Conservation (phyloP, 352 stramenopile genomes). For the Globisporangium okanoganense region DNA sequence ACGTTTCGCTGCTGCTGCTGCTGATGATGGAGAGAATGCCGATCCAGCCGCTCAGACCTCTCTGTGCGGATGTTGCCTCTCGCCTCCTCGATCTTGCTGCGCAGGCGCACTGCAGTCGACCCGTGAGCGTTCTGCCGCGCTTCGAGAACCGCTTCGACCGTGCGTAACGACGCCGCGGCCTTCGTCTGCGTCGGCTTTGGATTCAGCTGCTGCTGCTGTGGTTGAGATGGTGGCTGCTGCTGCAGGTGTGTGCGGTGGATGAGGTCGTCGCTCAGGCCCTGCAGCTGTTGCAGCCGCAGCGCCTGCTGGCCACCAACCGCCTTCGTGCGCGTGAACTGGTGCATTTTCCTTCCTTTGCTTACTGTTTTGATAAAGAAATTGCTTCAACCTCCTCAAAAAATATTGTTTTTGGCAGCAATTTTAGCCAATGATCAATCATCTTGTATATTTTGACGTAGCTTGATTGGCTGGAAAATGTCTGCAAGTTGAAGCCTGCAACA, state of each 20-base stretch:
- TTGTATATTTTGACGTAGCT: background rate
- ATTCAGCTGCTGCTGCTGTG: background rate
- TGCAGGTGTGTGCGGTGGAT: constrained; percentile 30
- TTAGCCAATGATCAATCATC: background rate
- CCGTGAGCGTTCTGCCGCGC: constrained; percentile 12
- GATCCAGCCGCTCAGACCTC: constrained; percentile 23
- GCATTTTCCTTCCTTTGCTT: constrained; percentile 16
- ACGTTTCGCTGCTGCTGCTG: background rate
- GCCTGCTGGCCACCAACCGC: constrained; percentile 46
- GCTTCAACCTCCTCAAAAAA: background rate
- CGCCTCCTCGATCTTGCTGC: constrained; percentile 37
- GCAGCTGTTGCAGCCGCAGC: constrained; percentile 41
- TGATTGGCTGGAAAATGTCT: too few relatives aligned
- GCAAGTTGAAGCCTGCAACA: too few relatives aligned
- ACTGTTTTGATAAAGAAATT: background rate
- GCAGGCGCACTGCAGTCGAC: constrained; percentile 25
- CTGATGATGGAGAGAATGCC: background rate
- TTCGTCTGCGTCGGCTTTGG: constrained; percentile 4
- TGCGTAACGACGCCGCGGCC: constrained; percentile 16
- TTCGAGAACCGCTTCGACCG: constrained; percentile 48
- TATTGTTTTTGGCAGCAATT: background rate
- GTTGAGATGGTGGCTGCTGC: background rate
- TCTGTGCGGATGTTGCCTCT: constrained; percentile 47
- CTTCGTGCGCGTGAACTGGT: constrained; percentile 18
- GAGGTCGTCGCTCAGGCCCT: constrained; percentile 26